Percentiles rank a stretch among this genome's conserved stretches.
Conservation (phyloP, 2,329 filamentous ascomycete genomes). For the Xylariaceae sp. region DNA sequence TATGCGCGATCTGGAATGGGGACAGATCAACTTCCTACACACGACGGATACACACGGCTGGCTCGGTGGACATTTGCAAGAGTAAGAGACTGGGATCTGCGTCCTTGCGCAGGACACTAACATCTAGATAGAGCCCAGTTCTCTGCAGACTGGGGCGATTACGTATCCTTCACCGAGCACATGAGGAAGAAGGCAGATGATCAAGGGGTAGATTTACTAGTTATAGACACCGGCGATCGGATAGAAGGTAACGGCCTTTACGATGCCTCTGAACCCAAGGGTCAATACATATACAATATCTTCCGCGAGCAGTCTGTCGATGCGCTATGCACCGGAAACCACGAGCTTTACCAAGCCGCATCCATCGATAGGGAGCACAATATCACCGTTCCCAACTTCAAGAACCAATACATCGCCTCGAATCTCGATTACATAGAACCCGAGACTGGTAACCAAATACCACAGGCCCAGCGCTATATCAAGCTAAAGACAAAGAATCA, state of each 20-base stretch:
- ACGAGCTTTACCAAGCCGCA: constrained; percentile 83
- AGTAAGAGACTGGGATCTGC: constrained; percentile 48
- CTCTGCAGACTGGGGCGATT: constrained; percentile 96
- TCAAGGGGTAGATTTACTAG: constrained; percentile 75
- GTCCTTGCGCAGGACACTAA: neutral
- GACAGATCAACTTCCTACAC: constrained; percentile 94
- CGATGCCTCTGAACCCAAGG: constrained; percentile 83
- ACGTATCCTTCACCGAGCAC: constrained; percentile 85
- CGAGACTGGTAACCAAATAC: constrained; percentile 63
- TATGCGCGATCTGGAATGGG: constrained; percentile 81
- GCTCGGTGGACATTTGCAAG: constrained; percentile 88
- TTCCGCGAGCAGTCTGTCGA: constrained; percentile 80
- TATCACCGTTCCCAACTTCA: constrained; percentile 78
- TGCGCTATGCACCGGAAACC: constrained; percentile 83
- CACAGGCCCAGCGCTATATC: constrained; percentile 76
- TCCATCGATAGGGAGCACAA: constrained; percentile 75
- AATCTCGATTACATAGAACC: constrained; percentile 86
- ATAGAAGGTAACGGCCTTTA: constrained; percentile 94
- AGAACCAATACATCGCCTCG: constrained; percentile 77
- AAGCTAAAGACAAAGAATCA: constrained; percentile 92
- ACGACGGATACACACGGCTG: constrained; percentile 96
- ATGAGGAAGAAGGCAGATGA: constrained; percentile 75
- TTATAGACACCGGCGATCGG: constrained; percentile 92
- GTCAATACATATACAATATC: constrained; percentile 83
- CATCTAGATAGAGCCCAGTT: constrained; percentile 65